Evolutionary conservation across 805 yeast species (phyloP).

Genomic region (Teunomyces pallodes): DNA sequence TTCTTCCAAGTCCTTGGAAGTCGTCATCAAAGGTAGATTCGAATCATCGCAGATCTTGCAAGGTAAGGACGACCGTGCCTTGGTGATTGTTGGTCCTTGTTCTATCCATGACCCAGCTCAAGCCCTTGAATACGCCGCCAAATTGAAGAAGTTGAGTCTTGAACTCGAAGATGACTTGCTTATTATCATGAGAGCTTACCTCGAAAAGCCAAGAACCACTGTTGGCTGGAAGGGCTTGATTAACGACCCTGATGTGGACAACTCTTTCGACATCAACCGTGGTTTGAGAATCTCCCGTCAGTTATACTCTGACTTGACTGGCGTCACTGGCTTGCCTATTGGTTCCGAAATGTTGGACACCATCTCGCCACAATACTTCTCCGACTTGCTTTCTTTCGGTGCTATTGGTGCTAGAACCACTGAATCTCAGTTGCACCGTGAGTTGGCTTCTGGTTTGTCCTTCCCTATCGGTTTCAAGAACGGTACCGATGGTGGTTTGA

Average conservation of each 20-base stretch:
- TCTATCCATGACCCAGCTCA: slow-evolving; percentile 90
- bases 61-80: slow-evolving; percentile 76
- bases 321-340: slow-evolving; percentile 73
- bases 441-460: slow-evolving; percentile 94
- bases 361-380: slow-evolving; percentile 91
- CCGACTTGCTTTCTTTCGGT: slow-evolving; percentile 88
- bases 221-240: slow-evolving; percentile 99
- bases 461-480: slow-evolving; percentile 99
- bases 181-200: slow-evolving; percentile 93
- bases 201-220: slow-evolving; percentile 97
- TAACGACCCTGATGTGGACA: slow-evolving; percentile 93
- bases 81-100: slow-evolving; percentile 94
- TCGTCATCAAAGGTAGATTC: slow-evolving; percentile 74
- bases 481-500: slow-evolving; percentile 94
- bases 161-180: slow-evolving; percentile 75
- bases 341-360: slow-evolving; percentile 99
- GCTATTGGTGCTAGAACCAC: slow-evolving; percentile 99
- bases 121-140: slow-evolving; percentile 82
- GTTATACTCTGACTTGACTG: slow-evolving; percentile 78
- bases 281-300: slow-evolving; percentile 87
- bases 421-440: slow-evolving; percentile 97
- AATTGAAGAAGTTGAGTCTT: slow-evolving; percentile 63
- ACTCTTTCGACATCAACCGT: slow-evolving; percentile 90
- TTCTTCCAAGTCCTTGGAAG: slow-evolving; percentile 48
- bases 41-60: slow-evolving; percentile 73